Percentiles rank a stretch among this genome's conserved stretches.
Evolutionary conservation across 225 moss, liverwort and hornwort genomes (phyloP).

Genomic region (Pseudisothecium myosuroides): DNA sequence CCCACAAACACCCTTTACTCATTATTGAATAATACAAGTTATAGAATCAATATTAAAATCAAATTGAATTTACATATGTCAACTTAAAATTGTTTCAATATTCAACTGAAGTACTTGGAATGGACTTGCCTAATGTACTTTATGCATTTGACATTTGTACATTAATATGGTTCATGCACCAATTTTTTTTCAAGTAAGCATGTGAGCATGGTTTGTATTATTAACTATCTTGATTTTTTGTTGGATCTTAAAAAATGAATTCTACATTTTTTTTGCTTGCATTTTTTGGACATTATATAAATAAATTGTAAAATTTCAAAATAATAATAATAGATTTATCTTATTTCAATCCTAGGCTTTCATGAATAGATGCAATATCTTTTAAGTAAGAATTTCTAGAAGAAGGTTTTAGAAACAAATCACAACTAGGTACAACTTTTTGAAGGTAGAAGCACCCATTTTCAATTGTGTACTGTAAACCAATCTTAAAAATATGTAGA

Average conservation of each 20-base stretch:
- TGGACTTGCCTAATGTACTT: too few relatives aligned
- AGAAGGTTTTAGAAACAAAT: not conserved
- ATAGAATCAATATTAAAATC: not conserved
- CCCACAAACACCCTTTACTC: not conserved
- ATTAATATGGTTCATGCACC: not conserved
- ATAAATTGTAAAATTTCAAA: not conserved
- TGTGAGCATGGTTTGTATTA: not conserved
- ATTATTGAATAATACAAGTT: not conserved
- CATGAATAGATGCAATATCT: not conserved
- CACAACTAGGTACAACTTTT: not conserved
- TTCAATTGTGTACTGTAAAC: rapidly evolving
- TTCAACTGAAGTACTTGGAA: too few relatives aligned
- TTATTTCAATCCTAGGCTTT: not conserved
- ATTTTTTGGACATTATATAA: too few relatives aligned
- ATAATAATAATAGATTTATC: rapidly evolving
- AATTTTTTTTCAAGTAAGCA: not conserved
- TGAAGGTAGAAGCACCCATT: not conserved
- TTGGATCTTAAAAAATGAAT: not conserved
- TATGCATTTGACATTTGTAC: not conserved
- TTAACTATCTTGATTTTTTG: too few relatives aligned
- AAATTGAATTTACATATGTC: not conserved
- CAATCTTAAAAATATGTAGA: not conserved
- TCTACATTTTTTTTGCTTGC: not conserved
- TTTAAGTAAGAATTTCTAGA: not conserved
- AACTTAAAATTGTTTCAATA: not conserved